phyloP scores from a whole-genome alignment of 2,329 filamentous ascomycete genomes.

The Drechslerella dactyloides region DNA sequence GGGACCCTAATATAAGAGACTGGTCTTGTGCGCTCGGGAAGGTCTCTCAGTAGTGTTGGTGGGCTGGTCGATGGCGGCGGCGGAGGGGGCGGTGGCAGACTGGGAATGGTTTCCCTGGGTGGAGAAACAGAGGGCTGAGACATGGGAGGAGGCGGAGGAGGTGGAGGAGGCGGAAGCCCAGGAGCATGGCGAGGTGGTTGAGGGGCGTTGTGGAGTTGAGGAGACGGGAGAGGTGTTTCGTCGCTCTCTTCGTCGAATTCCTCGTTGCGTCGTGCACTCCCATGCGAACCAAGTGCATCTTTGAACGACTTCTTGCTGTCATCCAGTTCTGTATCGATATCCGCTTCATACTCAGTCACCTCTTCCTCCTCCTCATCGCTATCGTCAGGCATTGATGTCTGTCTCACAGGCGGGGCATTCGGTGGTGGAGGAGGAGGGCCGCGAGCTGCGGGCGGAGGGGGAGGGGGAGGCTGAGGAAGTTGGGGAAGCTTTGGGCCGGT shows the following conservation, averaged over 20 bases:
- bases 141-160: constrained; percentile 63
- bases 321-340: constrained; percentile 96
- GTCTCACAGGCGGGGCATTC: constrained; percentile 65
- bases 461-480: constrained; percentile 56
- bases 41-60: constrained; percentile 21
- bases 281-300: constrained; percentile 77
- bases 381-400: constrained; percentile 55
- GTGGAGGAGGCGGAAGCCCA: constrained; percentile 70
- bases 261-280: constrained; percentile 39
- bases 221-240: constrained; percentile 53
- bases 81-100: constrained; percentile 70
- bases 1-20: constrained; percentile 39
- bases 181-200: constrained; percentile 59
- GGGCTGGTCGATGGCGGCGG: constrained; percentile 65
- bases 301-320: constrained; percentile 86
- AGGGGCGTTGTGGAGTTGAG: constrained; percentile 32
- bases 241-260: constrained; percentile 52
- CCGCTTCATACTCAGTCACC: constrained; percentile 91
- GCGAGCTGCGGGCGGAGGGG: constrained; percentile 57
- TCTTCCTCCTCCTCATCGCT: constrained; percentile 73
- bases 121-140: constrained; percentile 1
- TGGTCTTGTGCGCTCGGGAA: constrained; percentile 20
- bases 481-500: constrained; percentile 55
- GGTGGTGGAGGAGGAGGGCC: constrained; percentile 73
- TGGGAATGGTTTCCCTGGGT: constrained; percentile 7